Evolutionary conservation across 352 stramenopile species (phyloP).

Genomic region (Globisporangium megalacanthum): DNA sequence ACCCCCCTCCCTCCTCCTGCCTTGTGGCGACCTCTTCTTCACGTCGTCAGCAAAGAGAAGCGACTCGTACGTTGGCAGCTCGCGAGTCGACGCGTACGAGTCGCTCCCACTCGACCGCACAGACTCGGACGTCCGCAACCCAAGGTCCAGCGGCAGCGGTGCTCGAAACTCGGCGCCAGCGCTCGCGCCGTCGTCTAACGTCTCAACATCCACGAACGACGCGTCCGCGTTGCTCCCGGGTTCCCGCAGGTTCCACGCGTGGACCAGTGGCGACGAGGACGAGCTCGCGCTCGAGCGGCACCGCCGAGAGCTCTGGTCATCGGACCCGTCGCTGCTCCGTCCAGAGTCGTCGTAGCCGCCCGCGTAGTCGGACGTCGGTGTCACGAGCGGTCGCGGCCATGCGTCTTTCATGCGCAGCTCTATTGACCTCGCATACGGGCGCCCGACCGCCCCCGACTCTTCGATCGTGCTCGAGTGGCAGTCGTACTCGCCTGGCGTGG

Average conservation of each 20-base stretch:
- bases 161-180: background rate
- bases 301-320: background rate
- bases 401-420: slow-evolving; percentile 9
- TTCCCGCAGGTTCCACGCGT: slow-evolving; percentile 3
- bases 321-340: background rate
- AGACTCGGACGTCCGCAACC: slow-evolving; percentile 6
- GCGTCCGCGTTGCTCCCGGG: background rate
- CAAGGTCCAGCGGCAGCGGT: background rate
- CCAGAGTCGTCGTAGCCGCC: background rate
- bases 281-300: slow-evolving; percentile 2
- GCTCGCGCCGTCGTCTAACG: background rate
- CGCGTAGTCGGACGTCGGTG: slow-evolving; percentile 2
- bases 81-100: slow-evolving; percentile 25
- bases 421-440: slow-evolving; percentile 5
- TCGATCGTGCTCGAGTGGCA: slow-evolving; percentile 8
- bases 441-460: slow-evolving; percentile 1
- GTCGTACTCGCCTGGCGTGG: slow-evolving; percentile 6
- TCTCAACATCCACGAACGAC: slow-evolving; percentile 1
- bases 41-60: slow-evolving; percentile 11
- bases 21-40: background rate
- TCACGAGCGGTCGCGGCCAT: slow-evolving; percentile 9
- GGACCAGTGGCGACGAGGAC: background rate
- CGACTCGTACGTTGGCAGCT: slow-evolving; percentile 13
- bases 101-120: slow-evolving; percentile 14
- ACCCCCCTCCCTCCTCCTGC: slow-evolving; percentile 18